A percentile compares a stretch with the other conserved stretches of the same genome.
These are phyloP conservation scores for Cyberlindnera euphorbiae DNA, from an alignment of 805 yeast species.

Conservation along the genomic window DNA sequence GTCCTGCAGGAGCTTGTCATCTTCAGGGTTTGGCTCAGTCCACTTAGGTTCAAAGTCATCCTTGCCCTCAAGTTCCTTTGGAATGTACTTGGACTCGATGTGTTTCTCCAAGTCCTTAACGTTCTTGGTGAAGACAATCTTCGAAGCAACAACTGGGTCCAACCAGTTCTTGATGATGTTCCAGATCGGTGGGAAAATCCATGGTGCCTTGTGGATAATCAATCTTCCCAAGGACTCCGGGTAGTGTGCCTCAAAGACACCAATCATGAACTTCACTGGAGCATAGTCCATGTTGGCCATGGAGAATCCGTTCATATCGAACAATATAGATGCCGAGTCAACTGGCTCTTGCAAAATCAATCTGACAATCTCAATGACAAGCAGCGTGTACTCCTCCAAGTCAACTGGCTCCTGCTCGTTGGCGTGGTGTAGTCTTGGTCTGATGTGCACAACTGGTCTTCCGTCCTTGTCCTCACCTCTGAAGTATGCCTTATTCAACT, in stretches of 20 bases:
- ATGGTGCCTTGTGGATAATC: slow-evolving; percentile 90
- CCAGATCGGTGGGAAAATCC: slow-evolving; percentile 96
- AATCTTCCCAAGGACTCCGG: slow-evolving; percentile 89
- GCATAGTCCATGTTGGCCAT: slow-evolving; percentile 90
- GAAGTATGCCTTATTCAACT: slow-evolving; percentile 65
- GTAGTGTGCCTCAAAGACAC: slow-evolving; percentile 91
- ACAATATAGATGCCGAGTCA: slow-evolving; percentile 78
- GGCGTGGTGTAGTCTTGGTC: slow-evolving; percentile 73
- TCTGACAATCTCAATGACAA: slow-evolving; percentile 79
- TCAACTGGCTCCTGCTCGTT: slow-evolving; percentile 65
- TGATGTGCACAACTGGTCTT: slow-evolving; percentile 77
- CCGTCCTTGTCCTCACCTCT: slow-evolving; percentile 68
- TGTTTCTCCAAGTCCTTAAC: slow-evolving; percentile 60
- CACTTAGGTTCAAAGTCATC: slow-evolving; percentile 56
- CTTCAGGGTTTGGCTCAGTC: slow-evolving; percentile 53
- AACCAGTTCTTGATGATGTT: slow-evolving; percentile 87
- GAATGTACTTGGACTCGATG: slow-evolving; percentile 57
- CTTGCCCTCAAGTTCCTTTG: slow-evolving; percentile 71
- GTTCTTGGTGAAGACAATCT: slow-evolving; percentile 77
- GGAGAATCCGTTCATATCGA: slow-evolving; percentile 83
- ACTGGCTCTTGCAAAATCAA: slow-evolving; percentile 67
- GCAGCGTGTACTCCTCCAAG: slow-evolving; percentile 67
- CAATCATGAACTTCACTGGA: slow-evolving; percentile 84
- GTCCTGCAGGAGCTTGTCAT: slow-evolving; percentile 45
- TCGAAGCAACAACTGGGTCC: slow-evolving; percentile 93